Evolutionary conservation across 2,329 filamentous ascomycete genomes (phyloP).

Genomic region (Zymoseptoria tritici): DNA sequence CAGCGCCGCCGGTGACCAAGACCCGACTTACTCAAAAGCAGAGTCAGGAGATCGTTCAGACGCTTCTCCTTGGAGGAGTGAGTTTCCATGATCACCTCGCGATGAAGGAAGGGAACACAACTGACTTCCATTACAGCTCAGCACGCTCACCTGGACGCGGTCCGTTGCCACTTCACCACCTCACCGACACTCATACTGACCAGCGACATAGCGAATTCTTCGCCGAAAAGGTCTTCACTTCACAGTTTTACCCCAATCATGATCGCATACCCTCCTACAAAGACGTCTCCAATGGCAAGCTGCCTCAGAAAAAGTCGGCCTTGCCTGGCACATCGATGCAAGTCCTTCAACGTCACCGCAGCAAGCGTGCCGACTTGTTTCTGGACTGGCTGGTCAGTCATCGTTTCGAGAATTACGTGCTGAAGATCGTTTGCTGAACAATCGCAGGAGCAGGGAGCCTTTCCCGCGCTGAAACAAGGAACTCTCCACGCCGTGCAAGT

Average conservation of each 20-base stretch:
- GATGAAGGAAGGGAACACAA: background rate
- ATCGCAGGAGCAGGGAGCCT: conserved; percentile 42
- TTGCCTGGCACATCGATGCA: conserved; percentile 24
- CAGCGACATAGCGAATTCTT: conserved; percentile 26
- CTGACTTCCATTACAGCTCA: conserved; percentile 25
- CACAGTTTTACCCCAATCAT: conserved; percentile 21
- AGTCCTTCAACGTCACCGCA: conserved; percentile 34
- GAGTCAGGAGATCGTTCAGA: conserved; percentile 42
- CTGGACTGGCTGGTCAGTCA: conserved; percentile 42
- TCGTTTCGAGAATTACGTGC: background rate
- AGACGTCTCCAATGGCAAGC: conserved; percentile 24
- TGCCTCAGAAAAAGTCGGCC: conserved; percentile 4
- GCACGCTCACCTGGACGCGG: conserved; percentile 28
- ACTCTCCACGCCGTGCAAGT: conserved; percentile 41
- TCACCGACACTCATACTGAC: conserved; percentile 2
- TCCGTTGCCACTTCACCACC: conserved; percentile 3
- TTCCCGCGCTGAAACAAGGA: conserved; percentile 38
- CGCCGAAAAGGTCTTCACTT: conserved; percentile 26
- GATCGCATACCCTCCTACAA: conserved; percentile 24
- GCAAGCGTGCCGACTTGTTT: conserved; percentile 37
- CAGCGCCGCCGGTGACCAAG: conserved; percentile 21
- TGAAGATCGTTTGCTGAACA: conserved; percentile 18
- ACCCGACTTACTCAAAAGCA: conserved; percentile 34
- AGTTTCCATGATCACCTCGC: conserved; percentile 17
- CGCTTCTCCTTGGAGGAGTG: conserved; percentile 41